Evolutionary conservation across 129 eudicot genomes (phyloP).

Genomic region (Artemisia argyi): DNA sequence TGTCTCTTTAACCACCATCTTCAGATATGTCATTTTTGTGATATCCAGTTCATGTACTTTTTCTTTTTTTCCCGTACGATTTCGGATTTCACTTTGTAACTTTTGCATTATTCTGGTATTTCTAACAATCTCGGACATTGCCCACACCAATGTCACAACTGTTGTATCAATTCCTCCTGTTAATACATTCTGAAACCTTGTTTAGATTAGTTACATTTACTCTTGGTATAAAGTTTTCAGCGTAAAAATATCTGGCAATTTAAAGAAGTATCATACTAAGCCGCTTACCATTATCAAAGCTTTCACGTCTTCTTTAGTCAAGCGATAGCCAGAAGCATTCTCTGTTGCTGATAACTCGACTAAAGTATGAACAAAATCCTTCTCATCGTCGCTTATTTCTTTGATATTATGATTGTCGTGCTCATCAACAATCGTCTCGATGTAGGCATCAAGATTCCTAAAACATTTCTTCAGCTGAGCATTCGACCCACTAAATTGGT

Average conservation of each 20-base stretch:
- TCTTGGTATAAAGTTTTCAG: too few species aligned
- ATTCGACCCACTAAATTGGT: slow-evolving; percentile 15
- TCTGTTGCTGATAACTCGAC: slow-evolving; percentile 3
- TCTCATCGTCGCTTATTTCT: background rate
- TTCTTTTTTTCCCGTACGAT: slow-evolving; percentile 24
- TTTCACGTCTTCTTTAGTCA: slow-evolving; percentile 29
- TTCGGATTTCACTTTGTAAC: slow-evolving; percentile 34
- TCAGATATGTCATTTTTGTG: slow-evolving; percentile 29
- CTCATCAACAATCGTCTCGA: slow-evolving; percentile 16
- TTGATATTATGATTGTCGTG: background rate
- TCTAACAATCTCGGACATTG: slow-evolving; percentile 38
- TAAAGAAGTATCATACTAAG: background rate
- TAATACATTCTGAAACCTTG: slow-evolving; percentile 30
- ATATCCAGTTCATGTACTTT: slow-evolving; percentile 10
- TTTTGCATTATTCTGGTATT: slow-evolving; percentile 33
- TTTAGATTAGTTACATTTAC: background rate
- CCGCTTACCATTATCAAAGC: slow-evolving; percentile 19
- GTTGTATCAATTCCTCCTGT: slow-evolving; percentile 31
- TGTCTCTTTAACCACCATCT: slow-evolving; percentile 50
- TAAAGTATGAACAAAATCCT: slow-evolving; percentile 20
- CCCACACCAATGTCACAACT: slow-evolving; percentile 32
- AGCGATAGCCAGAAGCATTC: background rate
- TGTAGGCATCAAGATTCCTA: slow-evolving; percentile 14
- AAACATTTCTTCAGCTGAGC: slow-evolving; percentile 17
- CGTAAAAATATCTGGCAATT: too few species aligned